Base-by-base conservation (phyloP, 1,139 yeast genomes). In the Suhomyces anneliseae region DNA sequence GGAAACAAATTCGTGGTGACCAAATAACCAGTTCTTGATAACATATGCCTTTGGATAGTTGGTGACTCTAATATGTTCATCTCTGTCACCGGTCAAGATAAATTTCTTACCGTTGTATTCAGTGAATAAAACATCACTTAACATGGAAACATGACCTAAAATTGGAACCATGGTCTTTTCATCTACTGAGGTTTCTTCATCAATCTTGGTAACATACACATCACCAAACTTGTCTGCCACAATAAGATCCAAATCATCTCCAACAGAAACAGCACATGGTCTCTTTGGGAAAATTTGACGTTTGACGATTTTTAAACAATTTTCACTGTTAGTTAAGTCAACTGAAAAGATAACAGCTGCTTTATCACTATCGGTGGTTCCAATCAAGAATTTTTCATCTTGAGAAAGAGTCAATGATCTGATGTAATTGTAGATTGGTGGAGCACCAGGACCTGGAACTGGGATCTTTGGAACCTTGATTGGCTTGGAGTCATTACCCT, bases 211-310 rank as follows among this genome's bases (percentile, higher is more conserved):
- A 2, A 77, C 64, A 62, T 88, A 93, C 7, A 90, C 97, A 66
- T 95, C 99, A 41, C 99, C 99, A 63, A 92, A 93, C 70, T 95
- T 95, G 65, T 95, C 99, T n/a, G 96, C 97, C 19, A 90, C 79
- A 2, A 90, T 65, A 10, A 90, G 69, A 6, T 72, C 70, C 3
- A 62, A 56, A 47, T 76, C 81, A 51, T 79, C 81, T 8, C 85
- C 76, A 4, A 84, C 68, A n/a, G 89, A 76, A 12, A 90, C 73
- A 1, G 96, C 85, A 54, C 90, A 85, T 9, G 98, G 97, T 64
- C 98, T 82, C 67, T 93, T 93, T 27, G 97, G 90, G 60, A 90
- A 84, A 7, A 81, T 76, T 60, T 90, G 92, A 61, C 95, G 82
- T 58, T 87, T 86, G 40, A 79, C 59, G 33, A 84, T 63, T n/a